Percentiles rank a stretch among this genome's conserved stretches.
Evolutionary conservation across 805 yeast species (phyloP).

Genomic region (Starmerella khaoyaiensis): DNA sequence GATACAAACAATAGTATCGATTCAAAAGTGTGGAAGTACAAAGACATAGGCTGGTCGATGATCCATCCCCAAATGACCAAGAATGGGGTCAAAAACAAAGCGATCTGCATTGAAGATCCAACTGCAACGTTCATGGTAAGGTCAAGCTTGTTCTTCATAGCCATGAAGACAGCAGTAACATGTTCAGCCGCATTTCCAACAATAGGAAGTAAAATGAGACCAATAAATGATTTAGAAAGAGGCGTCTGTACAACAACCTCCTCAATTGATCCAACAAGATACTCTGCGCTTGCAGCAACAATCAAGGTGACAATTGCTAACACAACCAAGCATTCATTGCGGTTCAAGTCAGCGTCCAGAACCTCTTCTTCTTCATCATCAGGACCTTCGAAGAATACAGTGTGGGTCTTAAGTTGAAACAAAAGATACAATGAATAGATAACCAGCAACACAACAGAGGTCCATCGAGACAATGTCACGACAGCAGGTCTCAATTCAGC

Average conservation of each 20-base stretch:
- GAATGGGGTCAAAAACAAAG: constrained; percentile 89
- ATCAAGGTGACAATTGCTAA: constrained; percentile 56
- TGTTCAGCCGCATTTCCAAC: constrained; percentile 99
- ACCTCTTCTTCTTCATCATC: constrained; percentile 30
- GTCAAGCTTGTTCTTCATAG: constrained; percentile 90
- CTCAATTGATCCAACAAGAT: constrained; percentile 85
- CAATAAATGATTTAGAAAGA: constrained; percentile 86
- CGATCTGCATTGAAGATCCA: constrained; percentile 91
- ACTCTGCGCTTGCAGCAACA: constrained; percentile 87
- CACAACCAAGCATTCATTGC: constrained; percentile 39
- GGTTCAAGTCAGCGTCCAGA: constrained; percentile 35
- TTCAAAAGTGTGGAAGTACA: constrained; percentile 85
- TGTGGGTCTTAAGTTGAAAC: constrained; percentile 85
- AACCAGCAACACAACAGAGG: constrained; percentile 61
- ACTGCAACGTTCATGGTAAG: constrained; percentile 93
- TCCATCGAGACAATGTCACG: constrained; percentile 69
- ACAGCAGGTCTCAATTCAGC: constrained; percentile 36
- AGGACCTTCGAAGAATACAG: constrained; percentile 51
- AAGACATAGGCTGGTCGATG: constrained; percentile 80
- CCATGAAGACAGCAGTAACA: constrained; percentile 90
- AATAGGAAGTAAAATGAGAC: constrained; percentile 84
- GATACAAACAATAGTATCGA: constrained; percentile 84
- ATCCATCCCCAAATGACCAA: constrained; percentile 91
- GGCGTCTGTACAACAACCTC: constrained; percentile 73
- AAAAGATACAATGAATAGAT: constrained; percentile 67